Base-by-base conservation (phyloP, 2,329 filamentous ascomycete species). In the Ophiocordyceps camponoti-rufipedis region DNA sequence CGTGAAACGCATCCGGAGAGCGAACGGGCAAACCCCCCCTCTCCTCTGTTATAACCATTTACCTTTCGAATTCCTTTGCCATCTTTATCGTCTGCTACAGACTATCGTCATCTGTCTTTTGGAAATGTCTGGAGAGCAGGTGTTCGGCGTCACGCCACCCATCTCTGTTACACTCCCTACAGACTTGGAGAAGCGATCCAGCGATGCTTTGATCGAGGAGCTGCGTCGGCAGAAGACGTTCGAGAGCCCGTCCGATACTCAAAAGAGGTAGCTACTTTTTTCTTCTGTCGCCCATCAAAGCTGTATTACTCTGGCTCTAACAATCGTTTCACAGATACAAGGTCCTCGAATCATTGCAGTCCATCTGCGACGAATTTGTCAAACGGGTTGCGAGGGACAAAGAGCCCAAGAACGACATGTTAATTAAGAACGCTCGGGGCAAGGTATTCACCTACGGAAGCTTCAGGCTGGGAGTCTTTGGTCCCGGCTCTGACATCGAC, bases 391-490 rank as follows among this genome's bases (percentile, higher is more conserved):
- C 85, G 52, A 71, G 72, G 52, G 72, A 76, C 56, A 87, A 82
- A 60, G 80, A 78, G 49, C 68, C 71, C 8, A 71, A 89, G 44
- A 82, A 87, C 42, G 75, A 85, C 41, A 78, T 80, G 31, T 75
- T 91, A 42, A 75, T 91, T 42, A 85, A 88, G 53, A 80, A 82
- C 56, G 85, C 88, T 6, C 85, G 88, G 45, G 91, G 88, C 51
- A 91, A 89, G 66, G 80, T 98, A 53, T 94, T 94, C 61, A 93
- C 89, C 1, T 98, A 91, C 62, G 91, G 91, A 51, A 96, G 91
- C 63, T 98, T 89, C 62, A 82, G 88, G 38, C 71, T 98, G 12
- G 91, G 91, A 48, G 91, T 96, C 23, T 94, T 85, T 62, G 88
- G 88, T 6, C 91, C 91, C 41, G 87, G 87, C 44, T 96, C 91